Conservation (phyloP, 2,329 filamentous ascomycete genomes). For the Claviceps maximensis region DNA sequence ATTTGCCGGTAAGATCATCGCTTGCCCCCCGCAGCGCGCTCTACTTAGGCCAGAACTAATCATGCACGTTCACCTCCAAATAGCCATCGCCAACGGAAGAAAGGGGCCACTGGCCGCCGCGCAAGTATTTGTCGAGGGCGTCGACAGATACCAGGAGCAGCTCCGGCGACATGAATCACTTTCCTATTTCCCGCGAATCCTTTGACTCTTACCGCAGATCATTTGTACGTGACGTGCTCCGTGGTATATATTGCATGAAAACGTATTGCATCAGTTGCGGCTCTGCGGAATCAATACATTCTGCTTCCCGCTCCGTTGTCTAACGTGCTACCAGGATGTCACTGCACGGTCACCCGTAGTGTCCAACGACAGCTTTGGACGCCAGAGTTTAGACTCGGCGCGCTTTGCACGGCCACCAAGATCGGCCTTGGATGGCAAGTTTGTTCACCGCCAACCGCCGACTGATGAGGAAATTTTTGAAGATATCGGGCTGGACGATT, state of each 20-base stretch:
- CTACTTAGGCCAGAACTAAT: no score
- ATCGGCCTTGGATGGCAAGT: conserved; percentile 44
- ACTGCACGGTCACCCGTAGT: conserved; percentile 70
- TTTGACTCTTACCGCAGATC: conserved; percentile 94
- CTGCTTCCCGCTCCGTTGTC: not conserved
- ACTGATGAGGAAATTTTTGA: conserved; percentile 74
- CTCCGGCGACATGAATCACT: conserved; percentile 75
- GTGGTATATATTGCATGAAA: not conserved
- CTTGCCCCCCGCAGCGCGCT: not conserved
- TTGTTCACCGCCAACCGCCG: conserved; percentile 42
- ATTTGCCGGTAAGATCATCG: conserved; percentile 58
- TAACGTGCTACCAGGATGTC: conserved; percentile 53
- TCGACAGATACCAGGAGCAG: conserved; percentile 46
- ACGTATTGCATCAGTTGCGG: not conserved
- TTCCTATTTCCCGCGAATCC: conserved; percentile 89
- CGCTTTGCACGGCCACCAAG: conserved; percentile 49
- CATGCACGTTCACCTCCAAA: conserved; percentile 1
- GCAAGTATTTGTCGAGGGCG: conserved; percentile 37
- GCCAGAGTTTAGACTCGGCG: conserved; percentile 71
- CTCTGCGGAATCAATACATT: not conserved
- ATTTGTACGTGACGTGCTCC: conserved; percentile 51
- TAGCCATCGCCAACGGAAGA: conserved; percentile 83
- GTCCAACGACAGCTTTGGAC: conserved; percentile 44
- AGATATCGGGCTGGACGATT: conserved; percentile 78
- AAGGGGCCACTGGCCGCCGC: conserved; percentile 59